A percentile compares a stretch with the other conserved stretches of the same genome.
These are phyloP conservation scores for Zostera marina DNA, from an alignment of 116 monocot species.

Conservation along the genomic window DNA sequence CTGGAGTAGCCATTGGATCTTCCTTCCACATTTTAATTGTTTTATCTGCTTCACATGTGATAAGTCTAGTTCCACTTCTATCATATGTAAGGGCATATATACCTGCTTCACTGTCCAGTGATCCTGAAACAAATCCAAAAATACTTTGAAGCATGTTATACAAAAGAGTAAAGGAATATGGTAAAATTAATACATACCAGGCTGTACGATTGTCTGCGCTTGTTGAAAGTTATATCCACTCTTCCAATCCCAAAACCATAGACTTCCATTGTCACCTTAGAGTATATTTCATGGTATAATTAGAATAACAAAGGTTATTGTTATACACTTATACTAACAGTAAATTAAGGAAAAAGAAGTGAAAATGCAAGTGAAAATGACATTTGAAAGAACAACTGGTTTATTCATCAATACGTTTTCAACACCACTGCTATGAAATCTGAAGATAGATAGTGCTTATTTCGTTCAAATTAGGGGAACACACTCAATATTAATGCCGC, in stretches of 20 bases:
- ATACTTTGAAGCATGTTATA: background rate
- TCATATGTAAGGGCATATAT: slow-evolving; percentile 95
- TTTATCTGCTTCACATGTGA: slow-evolving; percentile 96
- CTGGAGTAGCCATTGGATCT: slow-evolving; percentile 68
- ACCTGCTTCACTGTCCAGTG: slow-evolving; percentile 95
- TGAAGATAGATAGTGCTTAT: too few relatives aligned
- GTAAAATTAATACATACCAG: slow-evolving; percentile 22
- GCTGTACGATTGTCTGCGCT: slow-evolving; percentile 80
- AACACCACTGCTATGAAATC: too few relatives aligned
- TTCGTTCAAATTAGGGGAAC: too few relatives aligned
- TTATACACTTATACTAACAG: too few relatives aligned
- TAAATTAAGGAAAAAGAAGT: too few relatives aligned
- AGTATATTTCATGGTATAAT: background rate
- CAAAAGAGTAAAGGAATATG: background rate
- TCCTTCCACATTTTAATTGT: slow-evolving; percentile 99
- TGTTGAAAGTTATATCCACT: slow-evolving; percentile 94
- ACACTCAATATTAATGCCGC: background rate
- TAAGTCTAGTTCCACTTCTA: slow-evolving; percentile 69
- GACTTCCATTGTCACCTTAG: slow-evolving; percentile 92
- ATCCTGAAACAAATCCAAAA: slow-evolving; percentile 28
- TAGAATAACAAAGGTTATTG: too few relatives aligned
- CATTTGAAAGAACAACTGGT: background rate
- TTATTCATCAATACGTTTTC: too few relatives aligned
- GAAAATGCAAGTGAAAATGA: background rate
- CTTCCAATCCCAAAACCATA: slow-evolving; percentile 99